These are phyloP conservation scores for Clathrospora elynae DNA, from an alignment of 2,329 filamentous ascomycete genomes.

Conservation along the genomic window DNA sequence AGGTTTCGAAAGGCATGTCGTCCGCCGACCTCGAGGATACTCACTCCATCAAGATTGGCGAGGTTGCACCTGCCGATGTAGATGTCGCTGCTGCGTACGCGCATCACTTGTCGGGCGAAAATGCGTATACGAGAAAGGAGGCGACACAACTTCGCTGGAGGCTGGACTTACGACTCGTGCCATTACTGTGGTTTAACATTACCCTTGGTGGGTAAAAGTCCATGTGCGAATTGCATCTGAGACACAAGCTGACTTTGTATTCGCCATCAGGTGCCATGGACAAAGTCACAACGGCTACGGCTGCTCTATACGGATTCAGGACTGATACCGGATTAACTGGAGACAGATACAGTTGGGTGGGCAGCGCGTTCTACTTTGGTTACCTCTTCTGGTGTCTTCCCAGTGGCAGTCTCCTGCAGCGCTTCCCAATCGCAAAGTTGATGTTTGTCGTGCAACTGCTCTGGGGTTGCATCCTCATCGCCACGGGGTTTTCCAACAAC, in stretches of 20 bases:
- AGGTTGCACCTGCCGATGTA: slow-evolving; percentile 13
- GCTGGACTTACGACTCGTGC: slow-evolving; percentile 50
- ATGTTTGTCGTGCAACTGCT: slow-evolving; percentile 20
- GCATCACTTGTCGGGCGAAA: slow-evolving; percentile 30
- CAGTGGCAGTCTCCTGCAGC: slow-evolving; percentile 20
- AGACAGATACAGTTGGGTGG: slow-evolving; percentile 32
- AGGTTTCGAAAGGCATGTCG: slow-evolving; percentile 5
- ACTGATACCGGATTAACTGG: slow-evolving; percentile 28
- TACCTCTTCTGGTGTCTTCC: slow-evolving; percentile 31
- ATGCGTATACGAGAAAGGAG: slow-evolving; percentile 33
- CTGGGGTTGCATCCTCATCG: slow-evolving; percentile 25
- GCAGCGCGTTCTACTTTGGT: slow-evolving; percentile 31
- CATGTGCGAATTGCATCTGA: too few relatives aligned
- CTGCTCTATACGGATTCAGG: slow-evolving; percentile 33
- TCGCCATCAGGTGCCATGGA: slow-evolving; percentile 34
- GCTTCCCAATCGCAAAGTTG: slow-evolving; percentile 26
- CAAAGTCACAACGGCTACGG: slow-evolving; percentile 27
- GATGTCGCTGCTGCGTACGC: slow-evolving; percentile 38
- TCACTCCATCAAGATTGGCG: slow-evolving; percentile 9
- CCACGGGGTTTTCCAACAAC: slow-evolving; percentile 20
- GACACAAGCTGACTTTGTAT: background rate
- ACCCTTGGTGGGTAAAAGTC: too few relatives aligned
- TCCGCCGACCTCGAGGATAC: slow-evolving; percentile 8
- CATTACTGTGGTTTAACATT: slow-evolving; percentile 46
- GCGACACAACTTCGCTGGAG: slow-evolving; percentile 48